Evolutionary conservation across 352 stramenopile species (phyloP).

Genomic region (Phytopythium delawarense): DNA sequence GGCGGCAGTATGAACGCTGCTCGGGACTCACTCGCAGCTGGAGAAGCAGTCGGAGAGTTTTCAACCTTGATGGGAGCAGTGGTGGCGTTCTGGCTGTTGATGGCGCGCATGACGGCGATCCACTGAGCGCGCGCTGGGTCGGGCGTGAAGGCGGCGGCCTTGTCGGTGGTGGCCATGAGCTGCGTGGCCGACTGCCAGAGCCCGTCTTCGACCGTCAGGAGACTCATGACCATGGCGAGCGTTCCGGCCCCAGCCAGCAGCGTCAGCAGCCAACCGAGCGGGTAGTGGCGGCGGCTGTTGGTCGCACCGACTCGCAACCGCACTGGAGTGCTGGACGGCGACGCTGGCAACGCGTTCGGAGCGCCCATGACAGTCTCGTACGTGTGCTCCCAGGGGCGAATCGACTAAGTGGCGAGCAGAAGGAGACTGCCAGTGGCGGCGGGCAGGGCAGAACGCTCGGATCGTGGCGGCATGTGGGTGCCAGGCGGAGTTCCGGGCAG

Average conservation of each 20-base stretch:
- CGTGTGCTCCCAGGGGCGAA: not conserved
- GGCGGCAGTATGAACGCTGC: not conserved
- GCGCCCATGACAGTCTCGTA: not conserved
- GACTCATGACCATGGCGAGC: not conserved
- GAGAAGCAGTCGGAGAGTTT: not conserved
- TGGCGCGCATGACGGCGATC: not conserved
- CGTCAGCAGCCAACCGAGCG: not conserved
- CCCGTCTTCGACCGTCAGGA: not conserved
- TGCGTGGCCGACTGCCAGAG: not conserved
- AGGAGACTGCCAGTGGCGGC: not conserved
- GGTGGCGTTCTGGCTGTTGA: not conserved
- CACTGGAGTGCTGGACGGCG: not conserved
- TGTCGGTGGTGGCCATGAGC: not conserved
- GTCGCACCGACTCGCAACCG: not conserved
- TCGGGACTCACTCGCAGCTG: not conserved
- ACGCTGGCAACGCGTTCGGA: not conserved
- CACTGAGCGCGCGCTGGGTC: not conserved
- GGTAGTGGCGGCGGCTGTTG: not conserved
- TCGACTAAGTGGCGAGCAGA: not conserved
- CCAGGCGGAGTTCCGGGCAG: not conserved
- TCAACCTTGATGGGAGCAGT: not conserved
- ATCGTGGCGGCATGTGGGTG: not conserved
- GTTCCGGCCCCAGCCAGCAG: not conserved
- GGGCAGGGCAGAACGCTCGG: not conserved
- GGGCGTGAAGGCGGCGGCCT: no score